These are phyloP conservation scores for Colletotrichum lindemuthianum DNA, from an alignment of 2,329 filamentous ascomycete species.

Conservation along the genomic window DNA sequence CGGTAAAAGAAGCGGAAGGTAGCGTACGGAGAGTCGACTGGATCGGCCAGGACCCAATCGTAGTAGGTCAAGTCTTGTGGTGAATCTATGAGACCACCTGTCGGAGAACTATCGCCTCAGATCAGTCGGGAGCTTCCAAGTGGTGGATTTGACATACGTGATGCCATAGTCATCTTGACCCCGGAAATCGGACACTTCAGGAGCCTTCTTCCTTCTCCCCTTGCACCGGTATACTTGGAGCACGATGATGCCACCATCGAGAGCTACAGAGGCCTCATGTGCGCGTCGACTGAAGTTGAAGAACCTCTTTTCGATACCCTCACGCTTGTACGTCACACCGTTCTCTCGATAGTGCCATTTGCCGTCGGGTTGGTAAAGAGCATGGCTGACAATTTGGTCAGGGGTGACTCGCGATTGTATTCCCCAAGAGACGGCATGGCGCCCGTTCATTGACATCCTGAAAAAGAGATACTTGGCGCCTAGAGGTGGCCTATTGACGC, in stretches of 20 bases:
- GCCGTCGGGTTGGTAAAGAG: constrained; percentile 59
- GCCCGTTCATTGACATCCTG: constrained; percentile 65
- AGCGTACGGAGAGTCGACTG: constrained; percentile 61
- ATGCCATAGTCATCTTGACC: constrained; percentile 63
- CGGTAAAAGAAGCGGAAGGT: constrained; percentile 68
- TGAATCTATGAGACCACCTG: constrained; percentile 61
- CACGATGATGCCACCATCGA: constrained; percentile 66
- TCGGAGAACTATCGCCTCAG: constrained; percentile 55
- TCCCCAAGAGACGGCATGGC: constrained; percentile 63
- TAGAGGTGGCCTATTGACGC: constrained; percentile 47
- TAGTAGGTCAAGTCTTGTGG: constrained; percentile 63
- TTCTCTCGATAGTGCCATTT: constrained; percentile 53
- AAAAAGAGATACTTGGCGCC: constrained; percentile 60
- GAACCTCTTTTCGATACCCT: constrained; percentile 59
- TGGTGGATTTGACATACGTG: constrained; percentile 51
- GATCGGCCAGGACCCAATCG: constrained; percentile 62
- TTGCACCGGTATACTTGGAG: constrained; percentile 63
- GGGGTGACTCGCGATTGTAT: constrained; percentile 49
- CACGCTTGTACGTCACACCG: constrained; percentile 44
- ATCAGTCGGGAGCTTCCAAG: constrained; percentile 9
- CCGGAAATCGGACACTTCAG: constrained; percentile 55
- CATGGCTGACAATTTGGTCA: constrained; percentile 54
- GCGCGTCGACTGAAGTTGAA: constrained; percentile 59
- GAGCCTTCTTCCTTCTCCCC: constrained; percentile 54
- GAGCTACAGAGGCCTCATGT: constrained; percentile 51